Evolutionary conservation across 371 early-diverging fungal genomes (phyloP).

Genomic region (Quaeritorhiza haematococci): DNA sequence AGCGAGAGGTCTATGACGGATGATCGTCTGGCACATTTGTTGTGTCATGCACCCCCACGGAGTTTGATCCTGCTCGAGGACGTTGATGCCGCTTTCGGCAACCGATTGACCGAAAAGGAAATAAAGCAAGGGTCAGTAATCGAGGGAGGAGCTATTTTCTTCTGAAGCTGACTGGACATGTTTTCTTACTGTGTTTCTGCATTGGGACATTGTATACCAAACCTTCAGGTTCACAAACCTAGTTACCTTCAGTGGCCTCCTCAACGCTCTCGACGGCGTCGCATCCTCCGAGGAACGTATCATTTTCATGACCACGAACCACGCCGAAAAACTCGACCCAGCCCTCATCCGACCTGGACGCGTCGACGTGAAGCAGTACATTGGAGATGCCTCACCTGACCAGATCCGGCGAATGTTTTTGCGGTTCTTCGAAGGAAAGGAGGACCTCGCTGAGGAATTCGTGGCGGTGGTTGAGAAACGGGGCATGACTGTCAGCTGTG

Average conservation of each 20-base stretch:
- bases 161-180: conserved; percentile 7
- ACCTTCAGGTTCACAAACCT: conserved; percentile 69
- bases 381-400: conserved; percentile 76
- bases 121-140: conserved; percentile 53
- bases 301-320: conserved; percentile 99
- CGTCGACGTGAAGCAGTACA: conserved; percentile 87
- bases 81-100: conserved; percentile 95
- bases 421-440: conserved; percentile 69
- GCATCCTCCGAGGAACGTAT: conserved; percentile 96
- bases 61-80: conserved; percentile 98
- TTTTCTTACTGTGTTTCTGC: background rate
- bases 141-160: background rate
- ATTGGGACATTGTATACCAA: background rate
- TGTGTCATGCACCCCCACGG: conserved; percentile 91
- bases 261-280: conserved; percentile 99
- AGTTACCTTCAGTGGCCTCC: conserved; percentile 97
- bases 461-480: conserved; percentile 29
- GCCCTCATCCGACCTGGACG: conserved; percentile 98
- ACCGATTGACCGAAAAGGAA: conserved; percentile 23
- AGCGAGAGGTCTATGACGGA: conserved; percentile 92
- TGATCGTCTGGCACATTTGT: conserved; percentile 88
- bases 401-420: conserved; percentile 83
- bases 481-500: conserved; percentile 55
- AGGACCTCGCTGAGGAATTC: conserved; percentile 64
- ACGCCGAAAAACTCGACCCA: conserved; percentile 91